Conservation (phyloP, 768 basidiomycete species). For the Cantharellus anzutake region DNA sequence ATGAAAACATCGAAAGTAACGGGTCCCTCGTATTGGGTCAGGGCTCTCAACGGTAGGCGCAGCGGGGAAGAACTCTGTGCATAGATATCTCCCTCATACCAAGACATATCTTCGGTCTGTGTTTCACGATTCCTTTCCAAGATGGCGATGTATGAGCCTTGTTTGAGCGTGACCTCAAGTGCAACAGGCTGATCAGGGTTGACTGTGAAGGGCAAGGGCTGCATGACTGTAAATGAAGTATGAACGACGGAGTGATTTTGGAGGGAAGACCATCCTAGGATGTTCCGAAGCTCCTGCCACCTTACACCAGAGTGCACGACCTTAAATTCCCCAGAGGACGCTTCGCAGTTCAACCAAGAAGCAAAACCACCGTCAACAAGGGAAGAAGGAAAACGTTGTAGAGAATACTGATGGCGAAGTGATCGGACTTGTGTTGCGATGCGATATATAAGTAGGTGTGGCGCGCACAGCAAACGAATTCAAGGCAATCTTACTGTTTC, state of each 20-base stretch:
- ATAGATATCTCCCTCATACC: constrained; percentile 7
- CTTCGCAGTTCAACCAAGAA: no score
- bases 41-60: background rate
- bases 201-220: background rate
- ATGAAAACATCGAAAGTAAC: constrained; percentile 6
- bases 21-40: background rate
- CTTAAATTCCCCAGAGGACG: background rate
- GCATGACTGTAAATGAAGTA: background rate
- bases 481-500: background rate
- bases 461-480: background rate
- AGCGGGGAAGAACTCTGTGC: background rate
- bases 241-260: constrained; percentile 8
- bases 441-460: no score
- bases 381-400: background rate
- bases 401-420: background rate
- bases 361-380: constrained; percentile 6
- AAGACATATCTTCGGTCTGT: background rate
- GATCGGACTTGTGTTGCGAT: background rate
- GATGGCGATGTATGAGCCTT: constrained; percentile 6
- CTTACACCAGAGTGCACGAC: constrained; percentile 3
- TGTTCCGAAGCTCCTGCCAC: constrained; percentile 2
- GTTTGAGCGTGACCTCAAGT: background rate
- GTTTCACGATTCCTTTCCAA: background rate
- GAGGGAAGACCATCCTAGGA: constrained; percentile 5
- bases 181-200: background rate